Evolutionary conservation across 345 rosid species (phyloP).

Genomic region (Draba incana): DNA sequence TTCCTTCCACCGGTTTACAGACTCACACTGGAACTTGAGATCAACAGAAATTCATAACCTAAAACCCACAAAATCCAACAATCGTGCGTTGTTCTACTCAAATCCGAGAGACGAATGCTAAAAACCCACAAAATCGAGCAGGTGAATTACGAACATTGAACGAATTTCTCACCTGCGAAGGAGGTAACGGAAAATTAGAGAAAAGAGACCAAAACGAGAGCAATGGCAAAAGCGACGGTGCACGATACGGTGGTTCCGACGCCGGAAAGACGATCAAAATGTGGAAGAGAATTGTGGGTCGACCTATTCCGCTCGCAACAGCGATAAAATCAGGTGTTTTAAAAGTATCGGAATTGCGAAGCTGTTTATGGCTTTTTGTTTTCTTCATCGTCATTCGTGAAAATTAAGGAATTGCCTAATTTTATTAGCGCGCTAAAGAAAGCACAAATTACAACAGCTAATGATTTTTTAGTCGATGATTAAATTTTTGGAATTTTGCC

Average conservation of each 20-base stretch:
- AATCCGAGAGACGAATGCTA: not conserved
- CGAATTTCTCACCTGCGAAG: conserved; percentile 29
- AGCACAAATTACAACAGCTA: conserved; percentile 9
- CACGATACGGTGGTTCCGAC: not conserved
- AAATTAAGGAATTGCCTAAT: conserved; percentile 29
- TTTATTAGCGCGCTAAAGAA: conserved; percentile 40
- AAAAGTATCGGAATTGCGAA: not conserved
- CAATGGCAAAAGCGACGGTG: conserved; percentile 32
- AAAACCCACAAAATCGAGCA: not conserved
- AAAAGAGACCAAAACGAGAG: conserved; percentile 1
- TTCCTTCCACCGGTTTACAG: conserved; percentile 5
- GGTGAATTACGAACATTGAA: not conserved
- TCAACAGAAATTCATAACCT: conserved; percentile 5
- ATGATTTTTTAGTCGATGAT: not conserved
- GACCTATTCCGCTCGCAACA: conserved; percentile 24
- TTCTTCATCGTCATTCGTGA: conserved; percentile 25
- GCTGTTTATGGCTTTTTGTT: conserved; percentile 28
- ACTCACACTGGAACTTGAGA: conserved; percentile 25
- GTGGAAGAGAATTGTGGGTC: conserved; percentile 1
- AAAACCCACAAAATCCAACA: conserved; percentile 2
- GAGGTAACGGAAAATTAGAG: not conserved
- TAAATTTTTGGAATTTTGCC: not conserved
- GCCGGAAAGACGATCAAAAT: not conserved
- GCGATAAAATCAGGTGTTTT: conserved; percentile 21
- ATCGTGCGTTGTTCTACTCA: not conserved